These are phyloP conservation scores for Neophaeococcomyces mojaviensis DNA, from an alignment of 2,329 filamentous ascomycete genomes.

Conservation along the genomic window DNA sequence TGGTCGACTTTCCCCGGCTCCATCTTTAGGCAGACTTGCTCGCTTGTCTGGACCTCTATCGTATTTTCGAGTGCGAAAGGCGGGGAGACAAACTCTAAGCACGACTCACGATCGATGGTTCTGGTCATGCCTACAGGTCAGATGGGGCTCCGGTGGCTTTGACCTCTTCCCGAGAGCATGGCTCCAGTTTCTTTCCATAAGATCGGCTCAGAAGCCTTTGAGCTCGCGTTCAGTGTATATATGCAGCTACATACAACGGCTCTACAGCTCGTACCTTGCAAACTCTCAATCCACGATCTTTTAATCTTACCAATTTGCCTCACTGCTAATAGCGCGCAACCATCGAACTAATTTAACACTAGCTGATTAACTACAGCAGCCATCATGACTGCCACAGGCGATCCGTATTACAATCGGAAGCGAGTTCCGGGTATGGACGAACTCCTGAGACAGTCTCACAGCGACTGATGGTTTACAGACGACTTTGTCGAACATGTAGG, in stretches of 20 bases:
- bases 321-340: background rate
- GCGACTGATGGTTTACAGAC: conserved; percentile 12
- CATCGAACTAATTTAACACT: background rate
- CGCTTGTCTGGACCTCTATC: background rate
- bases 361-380: background rate
- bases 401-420: conserved; percentile 22
- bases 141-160: background rate
- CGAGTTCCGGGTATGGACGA: conserved; percentile 14
- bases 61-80: background rate
- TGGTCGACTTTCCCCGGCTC: too few species aligned
- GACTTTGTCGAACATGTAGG: conserved; percentile 17
- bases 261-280: background rate
- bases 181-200: background rate
- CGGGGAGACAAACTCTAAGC: background rate
- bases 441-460: background rate
- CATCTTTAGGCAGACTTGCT: background rate
- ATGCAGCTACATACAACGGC: background rate
- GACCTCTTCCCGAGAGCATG: background rate
- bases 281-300: background rate
- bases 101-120: background rate
- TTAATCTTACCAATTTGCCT: background rate
- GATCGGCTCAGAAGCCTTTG: background rate
- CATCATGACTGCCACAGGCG: conserved; percentile 6
- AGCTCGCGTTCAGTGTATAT: background rate
- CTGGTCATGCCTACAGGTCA: conserved; percentile 1